Conservation (phyloP, 768 basidiomycete genomes). For the Mycena maculata region DNA sequence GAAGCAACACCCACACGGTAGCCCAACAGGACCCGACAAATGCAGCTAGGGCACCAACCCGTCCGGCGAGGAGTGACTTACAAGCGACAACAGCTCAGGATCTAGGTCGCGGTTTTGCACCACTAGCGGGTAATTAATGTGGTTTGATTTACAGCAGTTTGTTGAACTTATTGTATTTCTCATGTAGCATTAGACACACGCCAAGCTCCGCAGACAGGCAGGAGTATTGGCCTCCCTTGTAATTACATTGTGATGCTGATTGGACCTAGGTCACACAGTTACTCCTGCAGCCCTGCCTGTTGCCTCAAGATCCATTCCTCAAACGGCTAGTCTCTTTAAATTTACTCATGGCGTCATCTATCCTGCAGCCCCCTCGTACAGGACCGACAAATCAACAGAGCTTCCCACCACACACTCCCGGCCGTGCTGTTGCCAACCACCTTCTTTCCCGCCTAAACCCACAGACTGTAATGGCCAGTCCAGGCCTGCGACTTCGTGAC, state of each 20-base stretch:
- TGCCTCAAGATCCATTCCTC: constrained; percentile 4
- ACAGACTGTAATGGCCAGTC: constrained; percentile 3
- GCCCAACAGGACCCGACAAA: not conserved
- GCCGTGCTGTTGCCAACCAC: not conserved
- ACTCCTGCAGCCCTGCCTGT: not conserved
- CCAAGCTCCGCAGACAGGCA: constrained; percentile 2
- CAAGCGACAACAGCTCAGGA: not conserved
- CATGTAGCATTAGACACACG: not conserved
- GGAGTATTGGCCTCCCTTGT: not conserved
- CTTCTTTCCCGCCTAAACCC: constrained; percentile 8
- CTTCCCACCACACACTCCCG: not conserved
- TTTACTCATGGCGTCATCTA: not conserved
- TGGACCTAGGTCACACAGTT: constrained; percentile 6
- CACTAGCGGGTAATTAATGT: not conserved
- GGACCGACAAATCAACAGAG: not conserved
- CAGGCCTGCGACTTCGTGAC: not conserved
- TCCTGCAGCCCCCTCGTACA: not conserved
- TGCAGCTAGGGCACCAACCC: not conserved
- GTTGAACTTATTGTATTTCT: not conserved
- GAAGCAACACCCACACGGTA: not conserved
- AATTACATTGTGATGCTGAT: not conserved
- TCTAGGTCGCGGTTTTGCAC: constrained; percentile 16
- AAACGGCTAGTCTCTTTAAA: constrained; percentile 1
- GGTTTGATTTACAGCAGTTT: not conserved
- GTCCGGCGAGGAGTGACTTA: not conserved